phyloP scores from a whole-genome alignment of 169 alveolate genomes.

The Babesia ovata region DNA sequence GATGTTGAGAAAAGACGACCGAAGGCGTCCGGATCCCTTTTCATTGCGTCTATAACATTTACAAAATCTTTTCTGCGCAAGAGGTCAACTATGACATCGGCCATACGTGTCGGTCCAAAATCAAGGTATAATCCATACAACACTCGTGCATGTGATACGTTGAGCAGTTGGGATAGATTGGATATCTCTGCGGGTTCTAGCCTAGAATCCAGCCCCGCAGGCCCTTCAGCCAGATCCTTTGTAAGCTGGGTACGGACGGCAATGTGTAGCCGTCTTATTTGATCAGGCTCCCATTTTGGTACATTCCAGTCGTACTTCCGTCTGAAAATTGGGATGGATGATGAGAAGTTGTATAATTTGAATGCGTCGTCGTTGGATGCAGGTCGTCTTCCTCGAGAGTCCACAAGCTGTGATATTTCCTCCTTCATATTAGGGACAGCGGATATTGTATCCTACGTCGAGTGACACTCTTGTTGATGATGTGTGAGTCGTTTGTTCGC shows the following conservation, averaged over 20 bases:
- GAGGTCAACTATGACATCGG: constrained; percentile 12
- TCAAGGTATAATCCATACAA: constrained; percentile 41
- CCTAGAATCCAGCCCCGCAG: constrained; percentile 1
- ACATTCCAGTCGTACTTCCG: constrained; percentile 70
- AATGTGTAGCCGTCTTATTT: constrained; percentile 37
- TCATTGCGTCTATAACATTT: constrained; percentile 6
- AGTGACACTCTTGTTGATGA: not conserved
- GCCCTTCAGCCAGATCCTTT: constrained; percentile 11
- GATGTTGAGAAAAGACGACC: not conserved
- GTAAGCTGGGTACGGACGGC: constrained; percentile 21
- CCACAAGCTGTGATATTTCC: constrained; percentile 65
- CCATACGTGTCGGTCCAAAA: constrained; percentile 10
- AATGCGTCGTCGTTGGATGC: constrained; percentile 63
- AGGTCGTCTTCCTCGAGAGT: constrained; percentile 55
- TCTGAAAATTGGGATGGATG: constrained; percentile 51
- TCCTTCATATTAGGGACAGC: constrained; percentile 27
- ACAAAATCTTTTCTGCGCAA: constrained; percentile 22
- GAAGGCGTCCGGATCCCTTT: not conserved
- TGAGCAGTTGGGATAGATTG: constrained; percentile 12
- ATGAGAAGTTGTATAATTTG: constrained; percentile 32
- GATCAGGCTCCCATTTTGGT: constrained; percentile 56
- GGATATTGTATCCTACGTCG: not conserved
- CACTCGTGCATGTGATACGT: not conserved
- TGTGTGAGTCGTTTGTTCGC: not conserved
- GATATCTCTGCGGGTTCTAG: constrained; percentile 10